A percentile compares a stretch with the other conserved stretches of the same genome.
Evolutionary conservation across 257 asterid genomes (phyloP).

Genomic region (Capsicum pubescens): DNA sequence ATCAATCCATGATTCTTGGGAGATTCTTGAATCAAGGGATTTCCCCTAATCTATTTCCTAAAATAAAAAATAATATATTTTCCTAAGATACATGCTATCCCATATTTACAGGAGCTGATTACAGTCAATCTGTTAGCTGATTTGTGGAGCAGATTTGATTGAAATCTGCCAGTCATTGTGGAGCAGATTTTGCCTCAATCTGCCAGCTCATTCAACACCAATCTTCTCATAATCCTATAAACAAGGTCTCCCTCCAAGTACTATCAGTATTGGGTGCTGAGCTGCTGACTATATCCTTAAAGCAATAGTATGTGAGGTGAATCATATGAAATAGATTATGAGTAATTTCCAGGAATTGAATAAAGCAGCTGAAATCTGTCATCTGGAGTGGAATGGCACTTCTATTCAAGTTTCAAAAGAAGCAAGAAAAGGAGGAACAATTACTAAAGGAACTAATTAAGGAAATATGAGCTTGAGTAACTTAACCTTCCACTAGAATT

Average conservation of each 20-base stretch:
- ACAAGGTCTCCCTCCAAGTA: background rate
- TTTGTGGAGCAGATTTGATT: too few species aligned
- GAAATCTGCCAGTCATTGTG: too few species aligned
- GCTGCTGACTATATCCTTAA: constrained; percentile 8
- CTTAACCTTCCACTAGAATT: constrained; percentile 16
- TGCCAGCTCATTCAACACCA: too few species aligned
- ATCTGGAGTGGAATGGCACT: constrained; percentile 21
- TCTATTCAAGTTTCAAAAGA: background rate
- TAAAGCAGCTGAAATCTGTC: constrained; percentile 11
- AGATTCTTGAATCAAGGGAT: too few species aligned
- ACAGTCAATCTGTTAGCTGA: too few species aligned
- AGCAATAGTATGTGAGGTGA: background rate
- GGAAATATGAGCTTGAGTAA: background rate
- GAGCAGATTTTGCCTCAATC: too few species aligned
- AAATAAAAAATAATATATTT: too few species aligned
- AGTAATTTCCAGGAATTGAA: background rate
- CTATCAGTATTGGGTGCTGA: constrained; percentile 6
- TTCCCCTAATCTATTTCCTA: too few species aligned
- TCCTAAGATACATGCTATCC: too few species aligned
- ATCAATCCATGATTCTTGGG: too few species aligned
- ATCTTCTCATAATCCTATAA: background rate
- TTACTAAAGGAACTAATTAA: background rate
- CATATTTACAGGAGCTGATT: too few species aligned
- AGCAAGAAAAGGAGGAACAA: background rate
- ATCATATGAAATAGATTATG: background rate